These are phyloP conservation scores for Raffaelea albimanens DNA, from an alignment of 2,329 filamentous ascomycete genomes.

Conservation along the genomic window DNA sequence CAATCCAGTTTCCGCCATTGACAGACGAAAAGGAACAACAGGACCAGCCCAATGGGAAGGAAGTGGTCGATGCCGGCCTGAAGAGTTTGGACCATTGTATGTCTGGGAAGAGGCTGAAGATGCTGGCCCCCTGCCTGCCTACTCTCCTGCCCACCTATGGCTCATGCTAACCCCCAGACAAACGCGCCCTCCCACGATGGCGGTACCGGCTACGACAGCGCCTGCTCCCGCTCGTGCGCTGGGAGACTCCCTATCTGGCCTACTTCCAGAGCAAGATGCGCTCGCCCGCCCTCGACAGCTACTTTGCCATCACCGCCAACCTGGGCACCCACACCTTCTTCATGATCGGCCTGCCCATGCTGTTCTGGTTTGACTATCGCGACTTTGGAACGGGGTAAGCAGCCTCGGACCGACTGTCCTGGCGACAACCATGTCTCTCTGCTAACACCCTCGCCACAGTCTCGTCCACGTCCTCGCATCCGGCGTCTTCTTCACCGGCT, in stretches of 20 bases:
- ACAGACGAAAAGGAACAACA: too few species aligned
- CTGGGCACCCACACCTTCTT: constrained; percentile 97
- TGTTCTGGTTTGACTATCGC: constrained; percentile 93
- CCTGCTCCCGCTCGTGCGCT: constrained; percentile 78
- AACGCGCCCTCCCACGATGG: constrained; percentile 75
- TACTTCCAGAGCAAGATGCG: constrained; percentile 73
- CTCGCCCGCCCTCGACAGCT: constrained; percentile 79
- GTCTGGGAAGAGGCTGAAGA: constrained; percentile 13
- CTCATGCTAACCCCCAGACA: constrained; percentile 45
- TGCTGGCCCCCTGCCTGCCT: too few species aligned
- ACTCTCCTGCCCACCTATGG: too few species aligned
- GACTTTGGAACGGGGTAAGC: constrained; percentile 79
- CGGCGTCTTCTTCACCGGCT: constrained; percentile 82
- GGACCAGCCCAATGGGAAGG: constrained; percentile 16
- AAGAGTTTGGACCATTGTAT: constrained; percentile 69
- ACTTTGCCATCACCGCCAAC: constrained; percentile 95
- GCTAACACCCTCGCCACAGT: constrained; percentile 22
- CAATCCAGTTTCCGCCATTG: too few species aligned
- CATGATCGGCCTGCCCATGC: constrained; percentile 87
- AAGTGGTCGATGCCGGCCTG: constrained; percentile 58
- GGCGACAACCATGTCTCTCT: too few species aligned
- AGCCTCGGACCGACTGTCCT: too few species aligned
- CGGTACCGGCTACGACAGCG: constrained; percentile 74
- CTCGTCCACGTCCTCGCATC: constrained; percentile 67
- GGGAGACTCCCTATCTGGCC: constrained; percentile 92